Base-by-base conservation (phyloP, 257 asterid species). In the Galeopsis tetrahit region DNA sequence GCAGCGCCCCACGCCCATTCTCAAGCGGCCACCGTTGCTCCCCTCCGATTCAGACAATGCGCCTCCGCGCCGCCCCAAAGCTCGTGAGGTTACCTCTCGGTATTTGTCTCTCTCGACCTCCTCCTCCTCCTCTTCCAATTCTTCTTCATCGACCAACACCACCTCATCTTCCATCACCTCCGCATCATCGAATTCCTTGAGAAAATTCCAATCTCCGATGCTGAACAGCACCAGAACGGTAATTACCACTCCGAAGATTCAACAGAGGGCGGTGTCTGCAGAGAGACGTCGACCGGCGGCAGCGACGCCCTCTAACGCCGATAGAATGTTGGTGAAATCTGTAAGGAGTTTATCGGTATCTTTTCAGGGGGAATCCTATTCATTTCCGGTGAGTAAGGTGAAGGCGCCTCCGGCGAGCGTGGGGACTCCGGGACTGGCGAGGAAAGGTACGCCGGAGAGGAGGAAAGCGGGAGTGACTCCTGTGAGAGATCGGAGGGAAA, bases 401-500 rank as follows among this genome's bases (percentile, higher is more conserved):
- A 91, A 87, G 77, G 84, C 87, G 15, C 81, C 88, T 67, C 85
- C 90, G 8, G 61, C 80, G 5, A 42, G 78, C 78, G 84, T 34
- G 72, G 80, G 68, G 13, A 71, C 79, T 44, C 79, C 77, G 43
- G 80, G 77, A 63, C 63, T 62, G 69, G 71, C 76, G 75, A 90
- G 84, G 81, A 90, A 81, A 73, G 85, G 83, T 34, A 87, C 96
- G 79, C 95, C 95, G 72, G 98, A 92, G 85, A 86, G 89, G 76
- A 82, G 85, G 79, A 87, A 79, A 72, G 68, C 73, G 63, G 77
- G 78, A 17, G 75, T 40, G 36, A 88, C 87, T 77, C 95, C 93
- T 8, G 80, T 75, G 73, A 83, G 80, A 59, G 90, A 92, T 83
- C 85, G 76, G 17, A 55, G 75, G 63, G 82, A 71, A 34, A 73